Evolutionary conservation across 1,139 yeast species (phyloP).

Genomic region (Eremothecium coryli): DNA sequence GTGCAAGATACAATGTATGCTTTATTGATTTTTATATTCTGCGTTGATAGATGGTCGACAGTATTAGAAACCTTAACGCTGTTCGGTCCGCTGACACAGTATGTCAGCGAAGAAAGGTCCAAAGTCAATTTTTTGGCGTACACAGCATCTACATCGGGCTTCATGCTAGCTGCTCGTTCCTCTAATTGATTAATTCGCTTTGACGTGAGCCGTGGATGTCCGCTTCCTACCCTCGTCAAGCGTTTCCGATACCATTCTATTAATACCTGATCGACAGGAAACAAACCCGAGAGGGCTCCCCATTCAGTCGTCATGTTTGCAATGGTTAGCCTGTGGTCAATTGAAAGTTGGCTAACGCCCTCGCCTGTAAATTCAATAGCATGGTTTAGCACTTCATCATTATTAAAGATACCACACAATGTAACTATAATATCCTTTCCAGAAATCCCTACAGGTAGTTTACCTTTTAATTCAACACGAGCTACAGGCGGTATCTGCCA

Average conservation of each 20-base stretch:
- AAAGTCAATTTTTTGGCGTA: conserved; percentile 82
- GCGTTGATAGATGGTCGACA: conserved; percentile 59
- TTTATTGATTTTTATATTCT: conserved; percentile 74
- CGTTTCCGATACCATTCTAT: conserved; percentile 71
- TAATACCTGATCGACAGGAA: conserved; percentile 81
- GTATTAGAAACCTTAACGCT: conserved; percentile 86
- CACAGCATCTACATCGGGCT: conserved; percentile 55
- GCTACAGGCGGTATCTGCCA: conserved; percentile 99
- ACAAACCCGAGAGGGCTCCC: conserved; percentile 96
- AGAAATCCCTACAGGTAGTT: conserved; percentile 75
- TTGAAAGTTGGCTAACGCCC: conserved; percentile 60
- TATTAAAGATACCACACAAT: conserved; percentile 87
- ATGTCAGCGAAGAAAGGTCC: conserved; percentile 78
- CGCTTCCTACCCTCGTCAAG: conserved; percentile 54
- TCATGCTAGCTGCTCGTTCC: conserved; percentile 30
- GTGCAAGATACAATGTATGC: conserved; percentile 98
- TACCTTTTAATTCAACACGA: conserved; percentile 75
- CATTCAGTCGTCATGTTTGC: conserved; percentile 99
- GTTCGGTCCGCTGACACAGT: conserved; percentile 92
- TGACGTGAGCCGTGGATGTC: conserved; percentile 77
- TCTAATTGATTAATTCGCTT: conserved; percentile 38
- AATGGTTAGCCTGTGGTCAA: conserved; percentile 88
- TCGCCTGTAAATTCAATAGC: conserved; percentile 95
- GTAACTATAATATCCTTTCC: conserved; percentile 98
- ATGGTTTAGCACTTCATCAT: conserved; percentile 93